phyloP scores from a whole-genome alignment of 768 basidiomycete species.

The Leccinum longicurvipes region DNA sequence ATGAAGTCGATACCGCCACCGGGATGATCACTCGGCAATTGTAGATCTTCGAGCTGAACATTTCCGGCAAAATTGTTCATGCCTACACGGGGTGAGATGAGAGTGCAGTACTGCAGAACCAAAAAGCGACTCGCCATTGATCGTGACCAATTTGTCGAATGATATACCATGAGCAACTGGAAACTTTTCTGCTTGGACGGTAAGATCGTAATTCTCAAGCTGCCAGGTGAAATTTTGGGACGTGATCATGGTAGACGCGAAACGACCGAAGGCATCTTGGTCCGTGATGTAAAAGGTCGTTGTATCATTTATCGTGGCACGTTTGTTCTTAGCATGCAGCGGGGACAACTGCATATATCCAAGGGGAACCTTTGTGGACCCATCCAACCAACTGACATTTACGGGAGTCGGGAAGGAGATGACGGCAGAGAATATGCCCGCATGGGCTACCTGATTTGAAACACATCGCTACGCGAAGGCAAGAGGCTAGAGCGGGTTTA shows the following conservation, averaged over 20 bases:
- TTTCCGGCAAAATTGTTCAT: conserved; percentile 60
- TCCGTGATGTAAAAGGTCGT: conserved; percentile 56
- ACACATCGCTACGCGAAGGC: neutral
- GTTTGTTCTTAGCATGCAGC: conserved; percentile 50
- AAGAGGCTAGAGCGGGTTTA: neutral
- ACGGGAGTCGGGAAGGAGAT: conserved; percentile 60
- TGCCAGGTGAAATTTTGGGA: conserved; percentile 67
- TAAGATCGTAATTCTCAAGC: conserved; percentile 51
- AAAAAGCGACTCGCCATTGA: conserved; percentile 44
- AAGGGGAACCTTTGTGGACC: conserved; percentile 44
- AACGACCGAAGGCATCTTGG: conserved; percentile 55
- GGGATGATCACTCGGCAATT: conserved; percentile 64
- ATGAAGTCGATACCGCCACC: conserved; percentile 65
- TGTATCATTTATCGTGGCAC: conserved; percentile 60
- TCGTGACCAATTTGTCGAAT: conserved; percentile 57
- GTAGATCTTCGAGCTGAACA: conserved; percentile 54
- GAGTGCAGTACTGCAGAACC: neutral
- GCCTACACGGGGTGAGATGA: conserved; percentile 33
- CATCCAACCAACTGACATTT: conserved; percentile 55
- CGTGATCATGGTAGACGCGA: conserved; percentile 63
- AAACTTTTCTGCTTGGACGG: conserved; percentile 64
- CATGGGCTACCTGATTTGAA: conserved; percentile 52
- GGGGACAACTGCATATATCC: conserved; percentile 50
- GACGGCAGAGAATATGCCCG: conserved; percentile 60
- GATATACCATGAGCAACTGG: conserved; percentile 62